Evolutionary conservation across 495 filamentous ascomycete species (phyloP), one percentile per base, ranked within the genome.

Genomic region (Filosporella fistucella): DNA sequence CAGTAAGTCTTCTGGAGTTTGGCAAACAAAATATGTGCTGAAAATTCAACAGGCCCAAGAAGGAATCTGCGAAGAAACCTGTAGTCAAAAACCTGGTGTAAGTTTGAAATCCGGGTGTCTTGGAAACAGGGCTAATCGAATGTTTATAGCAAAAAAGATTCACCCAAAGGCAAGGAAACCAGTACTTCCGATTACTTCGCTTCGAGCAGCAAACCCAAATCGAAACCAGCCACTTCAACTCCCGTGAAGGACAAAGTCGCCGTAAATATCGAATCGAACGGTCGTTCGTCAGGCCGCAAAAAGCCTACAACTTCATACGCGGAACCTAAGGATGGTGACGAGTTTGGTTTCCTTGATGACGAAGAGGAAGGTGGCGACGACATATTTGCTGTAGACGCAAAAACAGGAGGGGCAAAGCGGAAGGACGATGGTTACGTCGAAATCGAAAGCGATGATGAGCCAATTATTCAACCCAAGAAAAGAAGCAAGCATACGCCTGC

Each of bases 391-490:
- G 76, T 78, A 0, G 82, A 85, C 39, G 78, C 75, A n/a, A 75
- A 69, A 53, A 65, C 63, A 46, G 66, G 67, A 36, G 62, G 62
- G 39, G 11, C 4, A 5, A 86, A 81, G 50, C 61, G 75, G 29
- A 84, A 79, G 58, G 85, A 87, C 54, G 81, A 85, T 55, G 85
- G 84, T 36, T 82, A 87, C 26, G 75, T 69, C 21, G 81, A 81
- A 45, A 75, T 78, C 29, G 75, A 80, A 26, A 81, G 72, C 43
- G 74, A 78, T 54, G 76, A 81, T 24, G 74, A 80, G 18, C 68
- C 72, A 33, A 64, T 64, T 32, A 60, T 70, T 24, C 62, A 79
- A 60, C 63, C 78, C 51, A 75, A 74, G 63, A 55, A 66, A 44
- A 52, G 64, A 25, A 66, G 62, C 40, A 70, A 74, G 63, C 49